A percentile compares a stretch with the other conserved stretches of the same genome.
Evolutionary conservation across 345 rosid species (phyloP).

Genomic region (Corchorus capsularis): DNA sequence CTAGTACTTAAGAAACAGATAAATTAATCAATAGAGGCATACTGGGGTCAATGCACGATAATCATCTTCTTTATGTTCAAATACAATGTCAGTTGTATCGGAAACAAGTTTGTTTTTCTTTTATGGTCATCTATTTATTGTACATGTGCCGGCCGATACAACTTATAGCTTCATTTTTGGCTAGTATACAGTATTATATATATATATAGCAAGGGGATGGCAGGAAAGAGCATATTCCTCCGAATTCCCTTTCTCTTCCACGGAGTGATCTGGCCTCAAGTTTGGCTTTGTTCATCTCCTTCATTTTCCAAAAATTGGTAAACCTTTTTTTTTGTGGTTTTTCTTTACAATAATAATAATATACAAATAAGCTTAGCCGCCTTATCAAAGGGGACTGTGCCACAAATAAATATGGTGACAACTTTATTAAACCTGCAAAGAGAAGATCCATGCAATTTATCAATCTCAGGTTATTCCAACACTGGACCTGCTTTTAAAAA

Average conservation of each 20-base stretch:
- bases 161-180: background rate
- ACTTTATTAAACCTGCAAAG: constrained; percentile 25
- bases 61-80: background rate
- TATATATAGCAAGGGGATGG: background rate
- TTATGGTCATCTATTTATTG: background rate
- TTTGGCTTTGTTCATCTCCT: background rate
- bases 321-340: background rate
- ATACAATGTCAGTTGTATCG: background rate
- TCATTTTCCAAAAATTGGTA: background rate
- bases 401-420: background rate
- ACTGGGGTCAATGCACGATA: background rate
- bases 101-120: background rate
- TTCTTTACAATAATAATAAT: background rate
- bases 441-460: background rate
- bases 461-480: background rate
- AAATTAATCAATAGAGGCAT: background rate
- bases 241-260: constrained; percentile 10
- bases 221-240: background rate
- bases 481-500: background rate
- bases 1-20: background rate
- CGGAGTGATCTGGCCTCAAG: background rate
- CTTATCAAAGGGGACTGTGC: background rate
- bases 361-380: background rate
- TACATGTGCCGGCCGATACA: background rate
- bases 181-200: background rate